Evolutionary conservation across 164 flowering plant species (phyloP).

Genomic region (Annona cherimola): DNA sequence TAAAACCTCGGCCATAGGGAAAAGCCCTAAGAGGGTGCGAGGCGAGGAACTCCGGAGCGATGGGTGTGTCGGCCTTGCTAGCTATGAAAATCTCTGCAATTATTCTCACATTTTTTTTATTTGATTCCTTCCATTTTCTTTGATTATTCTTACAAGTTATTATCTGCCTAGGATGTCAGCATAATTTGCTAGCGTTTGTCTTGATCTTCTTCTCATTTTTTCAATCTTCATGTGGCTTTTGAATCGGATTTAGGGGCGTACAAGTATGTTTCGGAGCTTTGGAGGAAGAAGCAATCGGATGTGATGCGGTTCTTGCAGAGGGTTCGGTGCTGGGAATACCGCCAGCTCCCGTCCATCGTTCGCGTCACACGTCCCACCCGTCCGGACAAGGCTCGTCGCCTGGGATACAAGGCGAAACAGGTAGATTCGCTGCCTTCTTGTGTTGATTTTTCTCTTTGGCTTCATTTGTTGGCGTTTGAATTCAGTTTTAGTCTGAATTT

Average conservation of each 20-base stretch:
- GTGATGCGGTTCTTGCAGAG: constrained; percentile 79
- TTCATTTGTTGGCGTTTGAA: too few species aligned
- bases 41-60: too few species aligned
- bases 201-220: neutral
- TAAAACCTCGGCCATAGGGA: too few species aligned
- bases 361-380: constrained; percentile 43
- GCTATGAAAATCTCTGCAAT: too few species aligned
- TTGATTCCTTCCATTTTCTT: too few species aligned
- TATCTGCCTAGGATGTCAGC: too few species aligned
- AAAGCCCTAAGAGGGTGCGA: too few species aligned
- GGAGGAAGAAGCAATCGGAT: constrained; percentile 88
- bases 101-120: too few species aligned
- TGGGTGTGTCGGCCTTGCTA: too few species aligned
- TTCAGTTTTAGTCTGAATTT: neutral
- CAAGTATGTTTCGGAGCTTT: constrained; percentile 71
- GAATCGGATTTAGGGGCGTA: constrained; percentile 44
- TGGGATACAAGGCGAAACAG: constrained; percentile 59
- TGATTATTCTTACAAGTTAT: too few species aligned
- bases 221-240: neutral
- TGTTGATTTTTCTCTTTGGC: neutral
- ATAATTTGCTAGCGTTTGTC: too few species aligned
- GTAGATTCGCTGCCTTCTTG: constrained; percentile 9
- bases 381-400: constrained; percentile 43
- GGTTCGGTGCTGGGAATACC: constrained; percentile 78
- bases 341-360: constrained; percentile 47